A percentile compares a stretch with the other conserved stretches of the same genome.
These are phyloP conservation scores for Ceratocystis colombiana DNA, from an alignment of 2,329 filamentous ascomycete genomes.

Conservation along the genomic window DNA sequence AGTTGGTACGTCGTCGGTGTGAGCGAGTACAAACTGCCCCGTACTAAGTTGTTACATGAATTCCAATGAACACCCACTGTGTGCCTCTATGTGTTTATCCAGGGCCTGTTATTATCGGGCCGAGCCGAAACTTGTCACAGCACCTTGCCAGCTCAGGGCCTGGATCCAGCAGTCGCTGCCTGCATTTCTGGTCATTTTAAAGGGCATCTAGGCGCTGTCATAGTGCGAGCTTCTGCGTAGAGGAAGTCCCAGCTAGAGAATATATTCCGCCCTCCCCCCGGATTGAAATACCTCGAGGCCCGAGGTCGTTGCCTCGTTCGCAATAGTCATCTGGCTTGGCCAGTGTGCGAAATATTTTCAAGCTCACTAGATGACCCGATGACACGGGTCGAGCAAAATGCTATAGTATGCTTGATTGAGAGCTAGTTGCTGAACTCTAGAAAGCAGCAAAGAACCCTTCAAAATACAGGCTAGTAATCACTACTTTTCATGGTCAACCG, in stretches of 20 bases:
- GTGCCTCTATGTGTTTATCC: neutral
- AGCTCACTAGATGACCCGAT: no score
- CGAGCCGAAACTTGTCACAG: neutral
- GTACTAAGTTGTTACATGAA: neutral
- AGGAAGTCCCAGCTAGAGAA: neutral
- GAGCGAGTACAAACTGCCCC: neutral
- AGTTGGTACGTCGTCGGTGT: no score
- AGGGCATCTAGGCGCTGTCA: neutral
- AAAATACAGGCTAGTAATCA: no score
- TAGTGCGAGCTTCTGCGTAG: neutral
- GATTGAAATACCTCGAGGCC: neutral
- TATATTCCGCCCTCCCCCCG: neutral
- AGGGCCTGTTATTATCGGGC: neutral
- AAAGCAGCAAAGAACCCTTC: no score
- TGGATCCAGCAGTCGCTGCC: neutral
- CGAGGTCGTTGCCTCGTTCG: neutral
- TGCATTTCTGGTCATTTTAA: neutral
- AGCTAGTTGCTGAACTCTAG: no score
- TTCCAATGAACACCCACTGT: neutral
- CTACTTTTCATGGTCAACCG: no score
- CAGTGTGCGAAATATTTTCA: no score
- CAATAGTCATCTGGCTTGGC: no score
- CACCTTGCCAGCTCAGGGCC: neutral
- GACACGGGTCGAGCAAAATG: no score
- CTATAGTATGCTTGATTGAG: no score